These are phyloP conservation scores for Saitozyma sp. DNA, from an alignment of 768 basidiomycete species.

Conservation along the genomic window DNA sequence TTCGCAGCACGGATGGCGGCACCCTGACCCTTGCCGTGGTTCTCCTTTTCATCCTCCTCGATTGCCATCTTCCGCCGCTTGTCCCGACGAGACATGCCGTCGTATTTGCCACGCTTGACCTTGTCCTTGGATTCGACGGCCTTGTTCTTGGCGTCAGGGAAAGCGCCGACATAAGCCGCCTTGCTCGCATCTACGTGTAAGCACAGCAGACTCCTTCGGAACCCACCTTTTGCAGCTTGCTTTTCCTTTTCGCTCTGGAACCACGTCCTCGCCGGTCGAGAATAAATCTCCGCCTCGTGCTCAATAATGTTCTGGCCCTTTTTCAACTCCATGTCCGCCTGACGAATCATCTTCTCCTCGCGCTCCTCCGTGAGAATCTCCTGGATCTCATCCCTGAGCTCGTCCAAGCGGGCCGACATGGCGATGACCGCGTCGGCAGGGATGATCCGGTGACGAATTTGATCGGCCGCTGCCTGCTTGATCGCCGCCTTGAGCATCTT, in stretches of 20 bases:
- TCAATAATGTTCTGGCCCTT: conserved; percentile 96
- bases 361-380: conserved; percentile 85
- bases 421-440: conserved; percentile 70
- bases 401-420: conserved; percentile 70
- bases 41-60: conserved; percentile 68
- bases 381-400: conserved; percentile 71
- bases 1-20: conserved; percentile 86
- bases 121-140: conserved; percentile 46
- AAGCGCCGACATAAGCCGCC: conserved; percentile 66
- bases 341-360: conserved; percentile 84
- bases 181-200: conserved; percentile 67
- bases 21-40: conserved; percentile 61
- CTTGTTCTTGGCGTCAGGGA: conserved; percentile 53
- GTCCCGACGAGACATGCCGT: conserved; percentile 77
- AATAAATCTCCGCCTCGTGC: conserved; percentile 87
- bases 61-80: conserved; percentile 85
- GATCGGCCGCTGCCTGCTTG: conserved; percentile 75
- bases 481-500: conserved; percentile 95
- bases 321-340: conserved; percentile 91
- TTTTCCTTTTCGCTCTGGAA: conserved; percentile 90
- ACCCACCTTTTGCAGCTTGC: conserved; percentile 70
- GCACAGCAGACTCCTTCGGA: not conserved
- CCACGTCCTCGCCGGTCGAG: conserved; percentile 95
- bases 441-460: conserved; percentile 83
- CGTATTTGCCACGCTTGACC: conserved; percentile 52